Conservation (phyloP, 257 asterid species). For the Petunia secreta region DNA sequence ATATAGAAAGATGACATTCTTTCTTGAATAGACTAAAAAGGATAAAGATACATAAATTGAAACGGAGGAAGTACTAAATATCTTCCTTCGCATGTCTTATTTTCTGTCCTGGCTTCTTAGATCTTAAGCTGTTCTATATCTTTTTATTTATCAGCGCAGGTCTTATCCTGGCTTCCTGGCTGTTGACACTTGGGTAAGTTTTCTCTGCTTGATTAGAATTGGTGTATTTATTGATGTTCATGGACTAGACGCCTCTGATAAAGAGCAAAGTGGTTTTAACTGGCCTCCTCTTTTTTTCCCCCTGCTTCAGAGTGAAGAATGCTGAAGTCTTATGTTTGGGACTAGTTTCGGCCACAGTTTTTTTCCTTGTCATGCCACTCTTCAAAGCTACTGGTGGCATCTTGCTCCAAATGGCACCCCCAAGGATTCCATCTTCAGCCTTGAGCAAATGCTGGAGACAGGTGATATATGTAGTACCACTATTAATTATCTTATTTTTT, state of each 20-base stretch:
- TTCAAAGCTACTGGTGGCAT: constrained; percentile 82
- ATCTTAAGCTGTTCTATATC: constrained; percentile 40
- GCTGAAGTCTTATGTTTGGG: constrained; percentile 97
- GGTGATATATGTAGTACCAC: constrained; percentile 41
- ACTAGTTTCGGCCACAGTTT: constrained; percentile 80
- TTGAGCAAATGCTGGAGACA: constrained; percentile 92
- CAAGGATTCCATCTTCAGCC: constrained; percentile 78
- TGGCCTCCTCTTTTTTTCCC: constrained; percentile 14
- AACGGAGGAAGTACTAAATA: too few relatives aligned
- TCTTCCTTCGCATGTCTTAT: neutral
- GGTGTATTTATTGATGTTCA: neutral
- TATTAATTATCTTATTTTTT: neutral
- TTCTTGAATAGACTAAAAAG: too few relatives aligned
- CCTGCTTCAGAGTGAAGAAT: constrained; percentile 66
- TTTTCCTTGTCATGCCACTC: constrained; percentile 93
- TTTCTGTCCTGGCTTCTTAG: constrained; percentile 16
- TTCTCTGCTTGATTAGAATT: constrained; percentile 4
- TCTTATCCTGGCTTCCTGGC: constrained; percentile 92
- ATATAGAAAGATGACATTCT: too few relatives aligned
- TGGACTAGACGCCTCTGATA: constrained; percentile 2
- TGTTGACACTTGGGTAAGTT: constrained; percentile 88
- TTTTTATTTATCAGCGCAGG: constrained; percentile 80
- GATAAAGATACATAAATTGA: too few relatives aligned
- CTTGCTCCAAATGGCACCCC: constrained; percentile 87
- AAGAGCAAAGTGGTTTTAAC: constrained; percentile 20